Percentiles rank a stretch among this genome's conserved stretches.
Conservation (phyloP, 345 rosid species). For the Jatropha curcas region DNA sequence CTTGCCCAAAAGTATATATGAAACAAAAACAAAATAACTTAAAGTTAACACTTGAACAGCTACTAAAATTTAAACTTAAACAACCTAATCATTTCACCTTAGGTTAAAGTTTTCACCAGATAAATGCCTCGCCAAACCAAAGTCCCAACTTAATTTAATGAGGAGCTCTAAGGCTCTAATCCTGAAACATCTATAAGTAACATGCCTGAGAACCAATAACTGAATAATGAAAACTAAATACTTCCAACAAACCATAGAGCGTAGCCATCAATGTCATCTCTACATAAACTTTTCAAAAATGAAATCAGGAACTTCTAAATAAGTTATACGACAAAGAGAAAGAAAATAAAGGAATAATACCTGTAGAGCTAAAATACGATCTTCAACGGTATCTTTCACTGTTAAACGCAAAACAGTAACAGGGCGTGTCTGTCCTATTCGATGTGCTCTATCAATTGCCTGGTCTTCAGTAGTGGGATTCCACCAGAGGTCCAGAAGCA, state of each 20-base stretch:
- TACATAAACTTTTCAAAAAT: slow-evolving; percentile 5
- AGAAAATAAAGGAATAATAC: slow-evolving; percentile 26
- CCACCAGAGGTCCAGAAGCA: slow-evolving; percentile 96
- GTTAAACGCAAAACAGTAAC: slow-evolving; percentile 85
- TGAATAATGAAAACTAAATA: neutral
- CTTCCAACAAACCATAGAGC: neutral
- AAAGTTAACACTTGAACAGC: neutral
- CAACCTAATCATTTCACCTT: neutral
- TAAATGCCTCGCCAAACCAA: neutral
- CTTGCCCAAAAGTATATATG: neutral
- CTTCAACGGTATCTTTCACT: slow-evolving; percentile 87
- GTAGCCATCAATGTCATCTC: neutral
- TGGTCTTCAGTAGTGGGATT: slow-evolving; percentile 98
- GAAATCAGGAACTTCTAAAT: neutral
- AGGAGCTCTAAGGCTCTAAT: neutral
- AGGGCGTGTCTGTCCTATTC: slow-evolving; percentile 91
- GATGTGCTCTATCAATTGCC: slow-evolving; percentile 97
- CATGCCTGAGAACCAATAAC: neutral
- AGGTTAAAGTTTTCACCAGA: neutral
- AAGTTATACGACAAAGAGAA: neutral
- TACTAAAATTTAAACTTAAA: too few relatives aligned
- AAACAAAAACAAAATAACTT: neutral
- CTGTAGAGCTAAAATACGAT: slow-evolving; percentile 90
- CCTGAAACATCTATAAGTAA: neutral
- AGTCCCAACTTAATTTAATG: neutral